A percentile compares a stretch with the other conserved stretches of the same genome.
phyloP scores from a whole-genome alignment of 345 rosid species.

The Eucalyptus polybractea region DNA sequence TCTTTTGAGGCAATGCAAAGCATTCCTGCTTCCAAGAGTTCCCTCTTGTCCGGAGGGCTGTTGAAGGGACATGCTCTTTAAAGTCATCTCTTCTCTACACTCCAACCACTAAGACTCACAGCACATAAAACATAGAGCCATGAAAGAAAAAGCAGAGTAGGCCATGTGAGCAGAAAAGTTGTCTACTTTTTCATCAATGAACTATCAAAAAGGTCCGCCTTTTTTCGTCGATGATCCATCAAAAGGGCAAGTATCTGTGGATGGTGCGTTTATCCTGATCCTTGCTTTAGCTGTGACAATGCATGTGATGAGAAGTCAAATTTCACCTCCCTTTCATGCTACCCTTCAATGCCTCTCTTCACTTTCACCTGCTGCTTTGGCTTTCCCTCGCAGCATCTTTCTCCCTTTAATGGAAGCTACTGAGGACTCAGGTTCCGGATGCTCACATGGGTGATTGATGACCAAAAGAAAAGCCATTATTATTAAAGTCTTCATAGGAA shows the following conservation, averaged over 20 bases:
- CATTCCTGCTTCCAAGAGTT: neutral
- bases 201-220: neutral
- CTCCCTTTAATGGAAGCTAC: neutral
- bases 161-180: conserved; percentile 37
- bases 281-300: neutral
- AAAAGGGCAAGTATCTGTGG: neutral
- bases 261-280: neutral
- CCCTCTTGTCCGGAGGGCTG: neutral
- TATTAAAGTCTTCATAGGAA: neutral
- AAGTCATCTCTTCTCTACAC: neutral
- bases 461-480: neutral
- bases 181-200: conserved; percentile 7
- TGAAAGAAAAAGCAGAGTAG: conserved; percentile 1
- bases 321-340: neutral
- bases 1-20: neutral
- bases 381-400: neutral
- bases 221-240: neutral
- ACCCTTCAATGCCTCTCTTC: neutral
- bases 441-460: neutral
- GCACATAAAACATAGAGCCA: neutral
- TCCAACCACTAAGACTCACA: neutral
- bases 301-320: neutral
- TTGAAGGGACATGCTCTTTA: neutral
- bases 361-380: neutral
- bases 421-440: neutral